Evolutionary conservation across 805 yeast species (phyloP).

Genomic region (Lipomyces sp.): DNA sequence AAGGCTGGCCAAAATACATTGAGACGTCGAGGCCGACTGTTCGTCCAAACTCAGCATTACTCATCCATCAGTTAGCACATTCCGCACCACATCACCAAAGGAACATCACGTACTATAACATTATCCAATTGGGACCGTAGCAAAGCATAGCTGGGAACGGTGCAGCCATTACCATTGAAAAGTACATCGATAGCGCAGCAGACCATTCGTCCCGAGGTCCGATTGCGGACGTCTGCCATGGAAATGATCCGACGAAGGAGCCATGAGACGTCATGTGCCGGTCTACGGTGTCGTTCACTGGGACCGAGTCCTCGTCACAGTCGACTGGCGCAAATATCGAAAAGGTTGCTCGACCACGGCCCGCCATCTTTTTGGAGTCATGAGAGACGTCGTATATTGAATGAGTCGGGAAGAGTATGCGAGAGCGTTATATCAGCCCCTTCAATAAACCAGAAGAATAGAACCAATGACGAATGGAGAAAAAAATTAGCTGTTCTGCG

Average conservation of each 20-base stretch:
- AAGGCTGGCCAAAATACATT: constrained; percentile 23
- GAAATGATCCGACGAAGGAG: constrained; percentile 17
- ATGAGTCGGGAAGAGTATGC: not conserved
- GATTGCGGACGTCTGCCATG: constrained; percentile 21
- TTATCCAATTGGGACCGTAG: constrained; percentile 26
- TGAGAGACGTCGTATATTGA: not conserved
- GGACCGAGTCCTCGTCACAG: constrained; percentile 11
- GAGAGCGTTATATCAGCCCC: not conserved
- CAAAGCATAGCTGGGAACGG: constrained; percentile 31
- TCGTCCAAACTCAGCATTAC: constrained; percentile 31
- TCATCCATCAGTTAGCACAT: constrained; percentile 2
- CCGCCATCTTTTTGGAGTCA: constrained; percentile 2
- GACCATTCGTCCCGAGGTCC: constrained; percentile 28
- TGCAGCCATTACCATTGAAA: constrained; percentile 21
- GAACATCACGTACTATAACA: constrained; percentile 25
- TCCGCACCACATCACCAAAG: not conserved
- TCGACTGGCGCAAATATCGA: constrained; percentile 20
- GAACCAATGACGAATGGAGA: not conserved
- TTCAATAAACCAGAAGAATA: not conserved
- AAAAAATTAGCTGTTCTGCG: not conserved
- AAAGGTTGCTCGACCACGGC: constrained; percentile 20
- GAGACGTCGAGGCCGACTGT: constrained; percentile 23
- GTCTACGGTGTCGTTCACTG: not conserved
- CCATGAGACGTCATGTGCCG: not conserved
- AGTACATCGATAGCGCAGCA: constrained; percentile 13